Evolutionary conservation across 2,329 filamentous ascomycete species (phyloP).

Genomic region (Fusarium musae): DNA sequence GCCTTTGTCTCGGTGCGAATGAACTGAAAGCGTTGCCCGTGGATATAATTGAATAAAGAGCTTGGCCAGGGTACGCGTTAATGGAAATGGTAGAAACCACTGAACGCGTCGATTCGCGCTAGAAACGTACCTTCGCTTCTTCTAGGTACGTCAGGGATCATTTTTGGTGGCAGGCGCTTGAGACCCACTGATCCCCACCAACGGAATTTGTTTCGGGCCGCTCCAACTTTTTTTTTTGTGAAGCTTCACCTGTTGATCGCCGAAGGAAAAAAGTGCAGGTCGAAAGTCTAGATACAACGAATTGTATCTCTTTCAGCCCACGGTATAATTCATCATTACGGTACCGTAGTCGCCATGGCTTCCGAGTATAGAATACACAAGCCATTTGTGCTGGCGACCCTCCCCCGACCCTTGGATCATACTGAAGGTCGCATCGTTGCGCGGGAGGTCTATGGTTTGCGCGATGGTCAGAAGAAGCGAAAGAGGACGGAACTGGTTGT

Average conservation of each 20-base stretch:
- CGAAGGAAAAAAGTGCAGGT: slow-evolving; percentile 37
- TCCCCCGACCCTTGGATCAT: slow-evolving; percentile 68
- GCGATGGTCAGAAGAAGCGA: slow-evolving; percentile 67
- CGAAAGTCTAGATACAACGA: slow-evolving; percentile 24
- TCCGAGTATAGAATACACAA: slow-evolving; percentile 71
- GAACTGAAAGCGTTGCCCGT: slow-evolving; percentile 26
- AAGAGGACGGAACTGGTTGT: slow-evolving; percentile 72
- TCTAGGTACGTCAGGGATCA: slow-evolving; percentile 38
- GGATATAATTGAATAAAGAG: slow-evolving; percentile 18
- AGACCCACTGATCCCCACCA: slow-evolving; percentile 44
- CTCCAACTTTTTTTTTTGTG: slow-evolving; percentile 51
- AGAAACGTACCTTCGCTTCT: slow-evolving; percentile 33
- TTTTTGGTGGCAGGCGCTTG: background rate
- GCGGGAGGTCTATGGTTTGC: slow-evolving; percentile 70
- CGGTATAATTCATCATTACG: slow-evolving; percentile 6
- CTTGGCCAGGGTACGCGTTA: slow-evolving; percentile 41
- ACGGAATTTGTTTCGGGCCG: slow-evolving; percentile 51
- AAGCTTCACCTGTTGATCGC: slow-evolving; percentile 42
- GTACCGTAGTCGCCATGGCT: slow-evolving; percentile 57
- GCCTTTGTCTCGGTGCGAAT: slow-evolving; percentile 12
- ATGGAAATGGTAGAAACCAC: slow-evolving; percentile 37
- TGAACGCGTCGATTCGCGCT: slow-evolving; percentile 40
- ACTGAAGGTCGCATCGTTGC: slow-evolving; percentile 64
- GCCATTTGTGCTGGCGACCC: slow-evolving; percentile 70
- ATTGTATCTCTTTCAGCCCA: slow-evolving; percentile 35